Base-by-base conservation (phyloP, 164 flowering plant genomes). In the Cinnamomum chago region DNA sequence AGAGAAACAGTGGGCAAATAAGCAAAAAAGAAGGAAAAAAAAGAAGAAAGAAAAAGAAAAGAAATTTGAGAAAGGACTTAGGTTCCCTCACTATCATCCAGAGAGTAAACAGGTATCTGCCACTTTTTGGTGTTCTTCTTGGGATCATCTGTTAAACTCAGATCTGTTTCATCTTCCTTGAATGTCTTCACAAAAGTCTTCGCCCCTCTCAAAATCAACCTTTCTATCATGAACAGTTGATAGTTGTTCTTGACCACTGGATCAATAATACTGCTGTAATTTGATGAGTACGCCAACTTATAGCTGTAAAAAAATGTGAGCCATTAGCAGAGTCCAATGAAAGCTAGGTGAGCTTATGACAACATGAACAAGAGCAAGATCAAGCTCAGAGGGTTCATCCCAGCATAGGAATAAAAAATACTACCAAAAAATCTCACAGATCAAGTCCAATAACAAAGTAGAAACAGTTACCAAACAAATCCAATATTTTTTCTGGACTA, bases 71-170 rank as follows among this genome's bases (percentile, higher is more conserved):
- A 13, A 18, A 12, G 18, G 40, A 27, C 40, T 85, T 81, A 86
- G 79, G 85, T 84, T 79, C 58, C 83, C 62, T 82, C 79, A 64
- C 74, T 91, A 22, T 51, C 74, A 70, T 88, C 92, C 78, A 79
- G 76, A 58, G 90, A 83, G 76, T 90, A 88, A 74, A 92, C 94
- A 14, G 98, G 98, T 82, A 82, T 88, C 72, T 92, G 88, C 99
- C 99, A 95, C 12, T 5, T 65, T 83, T 92, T 92, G 40, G 97
- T 90, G 79, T 93, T 93, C 89, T 95, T 95, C 83, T 95, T 95
- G 3, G 93, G 95, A 74, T 95, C 97, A 76, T 93, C 98, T 0
- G 94, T 89, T 55, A 95, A 88, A 81, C 93, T 89, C 72, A 90
- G 92, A 80, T 88, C 93, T n/a, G 80, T 85, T 25, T 85, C 92